These are phyloP conservation scores for Aquanectria penicillioides DNA, from an alignment of 2,329 filamentous ascomycete species.

Conservation along the genomic window DNA sequence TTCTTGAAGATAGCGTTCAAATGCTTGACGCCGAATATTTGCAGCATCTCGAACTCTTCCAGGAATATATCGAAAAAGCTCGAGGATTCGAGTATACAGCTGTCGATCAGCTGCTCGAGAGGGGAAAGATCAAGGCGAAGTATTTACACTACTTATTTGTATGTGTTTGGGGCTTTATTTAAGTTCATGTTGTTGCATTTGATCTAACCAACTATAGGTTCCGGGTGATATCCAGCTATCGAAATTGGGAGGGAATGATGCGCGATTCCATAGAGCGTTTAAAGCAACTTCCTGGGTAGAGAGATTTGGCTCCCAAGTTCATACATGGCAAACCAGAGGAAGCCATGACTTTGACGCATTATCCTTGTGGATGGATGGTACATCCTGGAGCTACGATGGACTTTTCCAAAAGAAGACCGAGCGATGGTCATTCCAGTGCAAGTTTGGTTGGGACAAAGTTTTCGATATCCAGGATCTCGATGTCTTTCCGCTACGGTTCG, in stretches of 20 bases:
- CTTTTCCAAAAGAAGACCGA: background rate
- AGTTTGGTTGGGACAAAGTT: background rate
- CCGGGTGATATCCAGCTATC: background rate
- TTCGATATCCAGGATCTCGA: background rate
- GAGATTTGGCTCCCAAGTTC: background rate
- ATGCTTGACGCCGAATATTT: background rate
- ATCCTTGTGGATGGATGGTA: background rate
- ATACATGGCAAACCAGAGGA: background rate
- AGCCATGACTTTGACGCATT: background rate
- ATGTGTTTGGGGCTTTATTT: background rate
- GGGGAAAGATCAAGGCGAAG: background rate
- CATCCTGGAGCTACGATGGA: background rate
- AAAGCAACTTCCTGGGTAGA: background rate
- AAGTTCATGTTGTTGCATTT: background rate
- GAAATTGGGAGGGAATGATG: background rate
- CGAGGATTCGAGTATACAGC: background rate
- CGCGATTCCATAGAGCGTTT: background rate
- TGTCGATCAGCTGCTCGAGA: background rate
- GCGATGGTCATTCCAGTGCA: background rate
- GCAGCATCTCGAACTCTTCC: background rate
- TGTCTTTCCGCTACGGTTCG: background rate
- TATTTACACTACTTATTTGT: background rate
- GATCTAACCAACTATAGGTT: background rate
- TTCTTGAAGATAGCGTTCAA: background rate
- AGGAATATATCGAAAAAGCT: background rate